phyloP scores from a whole-genome alignment of 1,284 basidiomycete genomes.

The Ganoderma lingzhi region DNA sequence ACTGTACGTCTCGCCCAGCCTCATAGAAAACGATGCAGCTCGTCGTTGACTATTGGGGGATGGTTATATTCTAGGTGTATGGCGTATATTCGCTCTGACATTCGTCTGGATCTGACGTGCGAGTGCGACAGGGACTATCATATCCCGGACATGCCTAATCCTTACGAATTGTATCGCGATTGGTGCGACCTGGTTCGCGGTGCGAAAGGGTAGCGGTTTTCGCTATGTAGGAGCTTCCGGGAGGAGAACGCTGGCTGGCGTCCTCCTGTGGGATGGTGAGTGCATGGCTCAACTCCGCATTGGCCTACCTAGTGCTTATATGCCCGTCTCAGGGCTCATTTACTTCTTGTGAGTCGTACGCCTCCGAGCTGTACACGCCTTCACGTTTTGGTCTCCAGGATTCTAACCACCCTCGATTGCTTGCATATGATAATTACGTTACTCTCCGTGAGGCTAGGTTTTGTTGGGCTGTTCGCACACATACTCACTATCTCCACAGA shows the following conservation, averaged over 20 bases:
- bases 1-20: not conserved
- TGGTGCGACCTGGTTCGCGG: not conserved
- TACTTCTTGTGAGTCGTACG: not conserved
- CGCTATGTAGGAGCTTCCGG: not conserved
- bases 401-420: not conserved
- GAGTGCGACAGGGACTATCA: not conserved
- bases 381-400: not conserved
- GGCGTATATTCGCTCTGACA: not conserved
- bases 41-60: not conserved
- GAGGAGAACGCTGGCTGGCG: not conserved
- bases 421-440: not conserved
- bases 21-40: not conserved
- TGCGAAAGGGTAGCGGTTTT: not conserved
- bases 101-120: not conserved
- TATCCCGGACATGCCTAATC: not conserved
- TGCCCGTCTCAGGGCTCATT: not conserved
- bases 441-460: not conserved
- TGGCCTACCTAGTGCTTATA: not conserved
- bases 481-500: not conserved
- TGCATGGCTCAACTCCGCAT: not conserved
- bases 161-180: not conserved
- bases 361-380: not conserved
- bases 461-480: too few relatives aligned
- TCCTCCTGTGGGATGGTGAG: slow-evolving; percentile 1
- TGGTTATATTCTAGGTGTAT: not conserved